Evolutionary conservation across 2,329 filamentous ascomycete genomes (phyloP), one percentile per base, ranked within the genome.

Genomic region (Anisogramma anomala): DNA sequence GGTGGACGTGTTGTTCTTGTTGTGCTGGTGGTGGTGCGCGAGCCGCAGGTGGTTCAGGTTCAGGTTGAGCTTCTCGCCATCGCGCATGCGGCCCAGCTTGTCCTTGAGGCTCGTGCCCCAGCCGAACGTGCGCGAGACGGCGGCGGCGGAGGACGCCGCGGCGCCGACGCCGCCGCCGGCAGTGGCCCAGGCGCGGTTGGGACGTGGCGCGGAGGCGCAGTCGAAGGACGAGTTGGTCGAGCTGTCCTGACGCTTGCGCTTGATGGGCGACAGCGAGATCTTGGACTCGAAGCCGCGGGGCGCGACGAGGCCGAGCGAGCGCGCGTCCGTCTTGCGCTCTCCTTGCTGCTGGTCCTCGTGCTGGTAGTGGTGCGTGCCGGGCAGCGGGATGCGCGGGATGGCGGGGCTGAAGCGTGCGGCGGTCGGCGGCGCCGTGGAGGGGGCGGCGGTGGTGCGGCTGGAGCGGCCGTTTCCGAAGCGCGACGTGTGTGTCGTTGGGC

Each of bases 51-150:
- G 18, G 14, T 22, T 22, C 18, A 36, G 31, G 17, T 35, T 40
- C 27, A 36, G 39, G 34, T 43, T 33, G 17, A 75, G 52, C 49
- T 64, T 70, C 56, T 77, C 72, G 2, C 75, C 75, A 3, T 76
- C 68, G 54, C 71, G 77, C 77, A 81, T 79, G 47, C 68, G 65
- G 3, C 68, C 58, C 19, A 81, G 62, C 58, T 79, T 79, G 30
- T 69, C 66, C 44, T 60, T 65, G 6, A 80, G 57, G 25, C 58
- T 61, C 7, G 64, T 62, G 31, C 77, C 77, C 77, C 77, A 81
- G 28, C 77, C 77, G 8, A 73, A 58, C 2, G 55, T 41, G 38
- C 44, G 50, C 60, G 30, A 13, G 30, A 26, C 10, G 30, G 35
- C 37, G 10, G 27, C 19, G 3, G 45, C 9, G 33, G 13, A 9